Conservation (phyloP, 345 rosid genomes). For the Odontarrhena argentea region DNA sequence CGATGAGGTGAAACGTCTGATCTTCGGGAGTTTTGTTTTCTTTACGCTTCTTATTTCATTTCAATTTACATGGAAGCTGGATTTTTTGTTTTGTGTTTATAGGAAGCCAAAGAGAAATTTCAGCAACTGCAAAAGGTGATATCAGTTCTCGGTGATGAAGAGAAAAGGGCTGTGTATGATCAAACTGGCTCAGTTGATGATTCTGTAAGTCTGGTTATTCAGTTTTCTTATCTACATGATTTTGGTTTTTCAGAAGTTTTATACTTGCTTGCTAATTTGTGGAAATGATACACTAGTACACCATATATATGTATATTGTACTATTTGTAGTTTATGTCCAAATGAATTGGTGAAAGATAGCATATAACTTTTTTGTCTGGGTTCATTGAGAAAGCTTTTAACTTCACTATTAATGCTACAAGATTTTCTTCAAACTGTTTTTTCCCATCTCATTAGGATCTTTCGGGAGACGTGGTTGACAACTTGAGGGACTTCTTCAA, state of each 20-base stretch:
- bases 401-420: background rate
- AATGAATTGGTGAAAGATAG: slow-evolving; percentile 4
- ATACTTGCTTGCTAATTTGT: background rate
- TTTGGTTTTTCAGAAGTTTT: background rate
- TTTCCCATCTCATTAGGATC: slow-evolving; percentile 57
- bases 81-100: slow-evolving; percentile 20
- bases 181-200: slow-evolving; percentile 91
- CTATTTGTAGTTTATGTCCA: background rate
- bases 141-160: slow-evolving; percentile 84
- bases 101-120: slow-evolving; percentile 97
- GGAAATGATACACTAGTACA: background rate
- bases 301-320: slow-evolving; percentile 2
- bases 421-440: background rate
- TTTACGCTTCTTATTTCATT: background rate
- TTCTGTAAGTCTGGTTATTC: slow-evolving; percentile 60
- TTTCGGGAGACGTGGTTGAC: slow-evolving; percentile 73
- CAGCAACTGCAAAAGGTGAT: slow-evolving; percentile 95
- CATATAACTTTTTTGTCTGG: background rate
- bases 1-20: slow-evolving; percentile 54
- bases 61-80: slow-evolving; percentile 39
- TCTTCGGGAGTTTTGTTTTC: background rate
- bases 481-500: slow-evolving; percentile 73
- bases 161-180: slow-evolving; percentile 78
- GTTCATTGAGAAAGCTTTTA: background rate
- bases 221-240: background rate